A percentile compares a stretch with the other conserved stretches of the same genome.
Conservation (phyloP, 768 basidiomycete genomes). For the Phanerodontia chrysosporium region DNA sequence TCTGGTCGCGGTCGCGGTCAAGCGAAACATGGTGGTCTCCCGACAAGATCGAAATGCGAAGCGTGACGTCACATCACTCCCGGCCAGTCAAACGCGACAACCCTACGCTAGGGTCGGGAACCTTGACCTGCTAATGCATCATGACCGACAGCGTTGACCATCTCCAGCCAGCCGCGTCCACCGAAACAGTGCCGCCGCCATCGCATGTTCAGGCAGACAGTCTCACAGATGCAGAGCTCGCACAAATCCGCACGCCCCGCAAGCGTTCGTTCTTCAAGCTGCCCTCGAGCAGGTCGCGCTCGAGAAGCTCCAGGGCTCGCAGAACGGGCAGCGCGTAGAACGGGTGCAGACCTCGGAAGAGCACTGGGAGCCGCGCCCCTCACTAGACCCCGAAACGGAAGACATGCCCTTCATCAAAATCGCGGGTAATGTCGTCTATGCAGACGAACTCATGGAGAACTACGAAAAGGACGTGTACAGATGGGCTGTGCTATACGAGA, state of each 20-base stretch:
- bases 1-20: conserved; percentile 9
- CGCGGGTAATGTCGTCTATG: conserved; percentile 2
- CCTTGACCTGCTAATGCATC: neutral
- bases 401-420: conserved; percentile 14
- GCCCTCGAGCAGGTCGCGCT: neutral
- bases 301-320: neutral
- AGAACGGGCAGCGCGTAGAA: neutral
- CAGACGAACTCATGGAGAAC: conserved; percentile 14
- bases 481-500: conserved; percentile 81
- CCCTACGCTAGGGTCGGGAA: conserved; percentile 3
- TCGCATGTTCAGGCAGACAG: conserved; percentile 36
- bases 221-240: conserved; percentile 39
- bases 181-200: conserved; percentile 32
- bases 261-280: conserved; percentile 21
- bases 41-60: neutral
- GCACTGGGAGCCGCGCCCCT: neutral
- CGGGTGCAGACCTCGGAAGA: neutral
- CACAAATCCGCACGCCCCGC: conserved; percentile 40
- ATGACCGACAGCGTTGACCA: conserved; percentile 10
- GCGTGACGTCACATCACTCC: conserved; percentile 20
- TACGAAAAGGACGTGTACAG: conserved; percentile 50
- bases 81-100: conserved; percentile 7
- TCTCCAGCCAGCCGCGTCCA: conserved; percentile 7
- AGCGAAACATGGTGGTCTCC: conserved; percentile 20
- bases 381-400: neutral